These are phyloP conservation scores for Coemansia sp. DNA, from an alignment of 192 early-diverging fungal genomes.

Conservation along the genomic window DNA sequence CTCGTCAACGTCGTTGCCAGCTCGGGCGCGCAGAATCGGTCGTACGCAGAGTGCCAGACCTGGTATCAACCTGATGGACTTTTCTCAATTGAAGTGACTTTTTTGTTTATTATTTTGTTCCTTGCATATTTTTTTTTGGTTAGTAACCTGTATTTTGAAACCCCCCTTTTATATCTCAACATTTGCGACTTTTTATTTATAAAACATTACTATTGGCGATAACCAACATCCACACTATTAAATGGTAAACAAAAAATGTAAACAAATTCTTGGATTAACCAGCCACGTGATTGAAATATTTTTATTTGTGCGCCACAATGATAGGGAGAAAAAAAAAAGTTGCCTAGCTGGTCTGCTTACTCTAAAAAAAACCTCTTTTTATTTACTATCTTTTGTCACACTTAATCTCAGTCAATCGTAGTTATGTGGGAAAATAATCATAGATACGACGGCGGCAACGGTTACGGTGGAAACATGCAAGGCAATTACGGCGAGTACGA, in stretches of 20 bases:
- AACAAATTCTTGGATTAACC: neutral
- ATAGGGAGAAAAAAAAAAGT: no score
- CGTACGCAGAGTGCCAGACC: constrained; percentile 55
- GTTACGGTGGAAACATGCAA: neutral
- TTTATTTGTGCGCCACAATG: no score
- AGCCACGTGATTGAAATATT: no score
- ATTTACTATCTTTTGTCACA: no score
- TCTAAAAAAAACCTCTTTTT: no score
- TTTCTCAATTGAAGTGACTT: constrained; percentile 19
- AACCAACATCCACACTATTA: neutral
- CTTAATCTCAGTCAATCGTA: no score
- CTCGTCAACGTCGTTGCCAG: constrained; percentile 37
- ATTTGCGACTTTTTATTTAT: constrained; percentile 6
- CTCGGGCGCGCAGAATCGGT: constrained; percentile 21
- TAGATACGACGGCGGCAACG: constrained; percentile 9
- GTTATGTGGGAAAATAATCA: constrained; percentile 41
- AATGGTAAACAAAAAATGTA: neutral
- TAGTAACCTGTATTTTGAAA: constrained; percentile 5
- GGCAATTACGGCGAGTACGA: constrained; percentile 28
- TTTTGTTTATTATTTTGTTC: neutral
- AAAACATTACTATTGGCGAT: no score
- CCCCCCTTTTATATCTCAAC: constrained; percentile 6
- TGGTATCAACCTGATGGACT: constrained; percentile 47
- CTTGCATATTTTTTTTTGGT: neutral
- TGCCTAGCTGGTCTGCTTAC: no score